phyloP scores from a whole-genome alignment of 768 basidiomycete species.

The Suillus placidus region DNA sequence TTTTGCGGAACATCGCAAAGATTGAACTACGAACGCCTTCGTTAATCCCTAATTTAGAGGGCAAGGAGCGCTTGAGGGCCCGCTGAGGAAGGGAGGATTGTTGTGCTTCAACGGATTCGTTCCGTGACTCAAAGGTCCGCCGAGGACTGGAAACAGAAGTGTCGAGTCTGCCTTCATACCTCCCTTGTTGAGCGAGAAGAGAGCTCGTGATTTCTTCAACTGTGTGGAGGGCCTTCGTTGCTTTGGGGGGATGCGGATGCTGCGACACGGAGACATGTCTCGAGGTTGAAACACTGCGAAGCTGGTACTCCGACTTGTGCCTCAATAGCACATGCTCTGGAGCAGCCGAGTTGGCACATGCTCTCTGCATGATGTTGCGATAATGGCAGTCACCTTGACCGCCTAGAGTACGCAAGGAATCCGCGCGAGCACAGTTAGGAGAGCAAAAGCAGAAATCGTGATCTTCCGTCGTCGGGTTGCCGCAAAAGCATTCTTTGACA shows the following conservation, averaged over 20 bases:
- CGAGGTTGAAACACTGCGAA: background rate
- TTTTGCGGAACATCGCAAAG: slow-evolving; percentile 14
- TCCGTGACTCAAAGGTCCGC: slow-evolving; percentile 11
- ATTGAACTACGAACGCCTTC: slow-evolving; percentile 10
- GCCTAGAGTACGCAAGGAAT: slow-evolving; percentile 30
- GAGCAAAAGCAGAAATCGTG: slow-evolving; percentile 36
- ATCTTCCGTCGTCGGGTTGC: slow-evolving; percentile 21
- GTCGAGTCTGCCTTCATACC: slow-evolving; percentile 5
- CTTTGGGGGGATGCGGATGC: slow-evolving; percentile 1
- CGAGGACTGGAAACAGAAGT: background rate
- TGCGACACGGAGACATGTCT: background rate
- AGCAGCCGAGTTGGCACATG: slow-evolving; percentile 13
- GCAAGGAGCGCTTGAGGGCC: slow-evolving; percentile 17
- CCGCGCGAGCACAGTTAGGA: slow-evolving; percentile 27
- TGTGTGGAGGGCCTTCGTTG: slow-evolving; percentile 16
- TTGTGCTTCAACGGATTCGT: background rate
- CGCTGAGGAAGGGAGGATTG: slow-evolving; percentile 15
- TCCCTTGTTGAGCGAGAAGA: slow-evolving; percentile 12
- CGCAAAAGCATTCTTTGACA: slow-evolving; percentile 28
- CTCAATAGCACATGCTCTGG: slow-evolving; percentile 12
- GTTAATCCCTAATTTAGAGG: slow-evolving; percentile 10
- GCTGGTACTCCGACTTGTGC: slow-evolving; percentile 15
- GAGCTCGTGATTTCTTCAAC: slow-evolving; percentile 23
- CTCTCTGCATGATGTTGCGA: slow-evolving; percentile 24
- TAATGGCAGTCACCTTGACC: slow-evolving; percentile 25